These are phyloP conservation scores for Haplosporangium sp. DNA, from an alignment of 371 early-diverging fungal genomes.

Conservation along the genomic window DNA sequence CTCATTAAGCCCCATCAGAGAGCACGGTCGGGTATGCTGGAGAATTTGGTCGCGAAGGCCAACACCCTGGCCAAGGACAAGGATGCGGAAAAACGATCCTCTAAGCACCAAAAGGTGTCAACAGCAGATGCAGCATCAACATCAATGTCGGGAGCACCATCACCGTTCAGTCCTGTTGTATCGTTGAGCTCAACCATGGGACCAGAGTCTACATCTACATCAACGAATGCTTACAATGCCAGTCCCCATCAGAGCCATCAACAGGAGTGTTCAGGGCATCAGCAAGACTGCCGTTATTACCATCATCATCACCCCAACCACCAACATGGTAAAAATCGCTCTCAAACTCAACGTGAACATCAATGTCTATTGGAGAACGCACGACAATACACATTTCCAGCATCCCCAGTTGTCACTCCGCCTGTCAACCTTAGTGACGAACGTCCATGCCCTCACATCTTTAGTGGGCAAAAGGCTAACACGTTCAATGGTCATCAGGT, in stretches of 20 bases:
- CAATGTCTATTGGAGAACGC: neutral
- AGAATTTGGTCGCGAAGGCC: conserved; percentile 57
- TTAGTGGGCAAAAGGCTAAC: conserved; percentile 2
- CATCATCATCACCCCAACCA: neutral
- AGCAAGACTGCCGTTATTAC: neutral
- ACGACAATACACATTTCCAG: neutral
- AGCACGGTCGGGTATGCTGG: conserved; percentile 61
- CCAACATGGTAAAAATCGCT: neutral
- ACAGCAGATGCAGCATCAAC: neutral
- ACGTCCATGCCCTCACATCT: neutral
- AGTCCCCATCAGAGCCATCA: too few species aligned
- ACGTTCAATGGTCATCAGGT: conserved; percentile 3
- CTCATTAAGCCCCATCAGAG: conserved; percentile 63
- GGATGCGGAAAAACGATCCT: conserved; percentile 28
- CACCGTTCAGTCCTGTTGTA: neutral
- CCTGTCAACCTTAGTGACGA: neutral
- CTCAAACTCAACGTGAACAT: neutral
- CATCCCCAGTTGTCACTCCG: neutral
- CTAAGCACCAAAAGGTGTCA: conserved; percentile 23
- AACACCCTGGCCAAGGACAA: conserved; percentile 37
- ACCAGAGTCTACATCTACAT: too few species aligned
- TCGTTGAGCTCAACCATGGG: too few species aligned
- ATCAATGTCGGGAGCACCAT: neutral
- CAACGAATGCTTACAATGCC: too few species aligned
- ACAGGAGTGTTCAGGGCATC: neutral